Percentiles rank a stretch among this genome's conserved stretches.
These are phyloP conservation scores for Talaromyces proteolyticus DNA, from an alignment of 495 filamentous ascomycete genomes.

Conservation along the genomic window DNA sequence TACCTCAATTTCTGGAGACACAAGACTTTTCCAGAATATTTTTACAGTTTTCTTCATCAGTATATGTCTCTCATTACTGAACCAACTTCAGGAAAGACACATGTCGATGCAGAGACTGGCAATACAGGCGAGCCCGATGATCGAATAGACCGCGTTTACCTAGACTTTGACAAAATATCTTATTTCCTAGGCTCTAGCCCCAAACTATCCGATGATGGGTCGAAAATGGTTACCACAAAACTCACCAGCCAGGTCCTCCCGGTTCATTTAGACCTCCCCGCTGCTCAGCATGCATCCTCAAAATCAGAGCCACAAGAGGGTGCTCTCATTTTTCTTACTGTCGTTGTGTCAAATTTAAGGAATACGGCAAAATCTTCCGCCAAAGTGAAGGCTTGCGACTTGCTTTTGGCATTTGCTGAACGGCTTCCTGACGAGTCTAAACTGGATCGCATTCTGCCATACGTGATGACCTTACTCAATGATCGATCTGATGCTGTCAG, in stretches of 20 bases:
- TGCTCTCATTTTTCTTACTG: constrained; percentile 82
- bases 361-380: constrained; percentile 85
- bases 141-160: constrained; percentile 84
- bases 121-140: constrained; percentile 83
- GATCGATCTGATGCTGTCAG: constrained; percentile 80
- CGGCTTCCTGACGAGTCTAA: constrained; percentile 93
- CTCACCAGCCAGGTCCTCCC: constrained; percentile 51
- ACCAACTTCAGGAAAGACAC: constrained; percentile 68
- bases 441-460: constrained; percentile 88
- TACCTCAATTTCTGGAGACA: constrained; percentile 87
- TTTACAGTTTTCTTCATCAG: constrained; percentile 93
- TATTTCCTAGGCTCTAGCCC: constrained; percentile 66
- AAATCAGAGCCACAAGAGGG: constrained; percentile 52
- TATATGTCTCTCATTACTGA: constrained; percentile 97
- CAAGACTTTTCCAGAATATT: constrained; percentile 92
- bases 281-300: constrained; percentile 60
- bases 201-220: constrained; percentile 13
- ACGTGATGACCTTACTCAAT: constrained; percentile 72
- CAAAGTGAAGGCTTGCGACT: constrained; percentile 84
- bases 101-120: constrained; percentile 53
- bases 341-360: constrained; percentile 81
- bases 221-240: constrained; percentile 15
- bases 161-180: constrained; percentile 96
- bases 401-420: constrained; percentile 89
- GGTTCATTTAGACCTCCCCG: constrained; percentile 83